Evolutionary conservation across 108 stramenopile species (phyloP), one percentile per base, ranked within the genome.

Genomic region (Stephanodiscus minutulus): DNA sequence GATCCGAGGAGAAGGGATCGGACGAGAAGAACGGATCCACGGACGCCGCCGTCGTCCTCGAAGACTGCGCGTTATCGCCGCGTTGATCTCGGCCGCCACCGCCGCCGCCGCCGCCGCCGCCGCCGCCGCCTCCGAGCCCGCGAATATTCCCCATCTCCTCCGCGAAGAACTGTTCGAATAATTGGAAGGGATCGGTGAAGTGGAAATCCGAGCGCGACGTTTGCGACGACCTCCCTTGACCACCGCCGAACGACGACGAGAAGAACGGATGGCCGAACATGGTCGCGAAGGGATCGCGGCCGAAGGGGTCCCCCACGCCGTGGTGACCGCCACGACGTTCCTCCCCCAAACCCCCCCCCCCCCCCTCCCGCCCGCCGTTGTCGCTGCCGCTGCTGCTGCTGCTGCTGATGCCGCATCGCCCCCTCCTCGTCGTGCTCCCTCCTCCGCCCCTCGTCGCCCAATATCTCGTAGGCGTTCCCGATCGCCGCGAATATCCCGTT

Each of bases 121-220:
- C 17, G 69, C 22, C 68, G 18, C 13, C 20, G 27, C 43, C 29
- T 10, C 43, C 17, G 12, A 55, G 25, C 1, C 53, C 47, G 24
- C 53, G 50, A 53, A 9, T 20, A 25, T 18, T 44, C 17, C 56
- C 56, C 58, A 66, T 57, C 25, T 70, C 83, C 39, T 70, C 82
- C 21, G 64, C 72, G 50, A 86, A 88, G 70, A 82, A 73, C 20
- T 64, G 41, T 21, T 82, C 55, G 52, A 82, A 82, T 9, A 82
- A 47, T 0, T 68, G 72, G 58, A 86, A 85, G 7, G 88, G 82
- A 71, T 85, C 83, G 17, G 61, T 74, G 50, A 86, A 84, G 35
- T 81, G 73, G 56, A 66, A 70, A 48, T 77, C 68, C 27, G 39
- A 33, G 28, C 27, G 31, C 71, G 33, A 28, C 64, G 73, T 35